Conservation (phyloP, 805 yeast species). For the Alloascoidea africana region DNA sequence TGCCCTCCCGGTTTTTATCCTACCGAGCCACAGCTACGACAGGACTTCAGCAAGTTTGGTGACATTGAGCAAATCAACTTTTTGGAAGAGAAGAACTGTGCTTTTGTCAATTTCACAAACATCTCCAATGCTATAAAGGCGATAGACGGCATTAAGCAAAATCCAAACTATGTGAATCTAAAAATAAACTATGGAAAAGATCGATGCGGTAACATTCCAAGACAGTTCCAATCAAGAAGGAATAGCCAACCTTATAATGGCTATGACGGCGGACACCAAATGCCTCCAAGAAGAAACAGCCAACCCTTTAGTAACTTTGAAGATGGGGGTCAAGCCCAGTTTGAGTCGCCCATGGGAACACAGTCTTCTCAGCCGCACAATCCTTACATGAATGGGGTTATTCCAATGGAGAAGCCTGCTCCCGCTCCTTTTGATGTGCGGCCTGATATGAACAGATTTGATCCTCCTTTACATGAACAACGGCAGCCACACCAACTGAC, state of each 20-base stretch:
- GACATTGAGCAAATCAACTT: conserved; percentile 92
- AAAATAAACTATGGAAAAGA: conserved; percentile 90
- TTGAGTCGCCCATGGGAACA: too few species aligned
- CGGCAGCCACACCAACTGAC: not conserved
- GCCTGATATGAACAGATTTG: not conserved
- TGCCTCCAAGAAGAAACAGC: too few species aligned
- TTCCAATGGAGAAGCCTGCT: not conserved
- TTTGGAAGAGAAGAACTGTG: conserved; percentile 71
- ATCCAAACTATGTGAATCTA: conserved; percentile 41
- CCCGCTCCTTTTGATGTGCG: too few species aligned
- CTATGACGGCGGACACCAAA: too few species aligned
- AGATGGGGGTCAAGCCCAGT: not conserved
- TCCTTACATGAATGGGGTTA: not conserved
- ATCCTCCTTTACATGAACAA: not conserved
- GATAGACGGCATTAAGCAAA: conserved; percentile 76
- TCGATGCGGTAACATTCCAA: conserved; percentile 88
- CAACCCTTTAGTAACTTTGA: not conserved
- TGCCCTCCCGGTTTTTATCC: conserved; percentile 14
- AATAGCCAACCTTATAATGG: not conserved
- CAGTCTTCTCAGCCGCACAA: not conserved
- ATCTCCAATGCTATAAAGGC: conserved; percentile 87
- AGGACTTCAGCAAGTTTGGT: conserved; percentile 71
- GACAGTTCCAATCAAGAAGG: conserved; percentile 35
- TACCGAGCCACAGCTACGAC: conserved; percentile 43
- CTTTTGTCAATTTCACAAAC: conserved; percentile 82